These are phyloP conservation scores for Arctium minus DNA, from an alignment of 129 eudicot species.

Conservation along the genomic window DNA sequence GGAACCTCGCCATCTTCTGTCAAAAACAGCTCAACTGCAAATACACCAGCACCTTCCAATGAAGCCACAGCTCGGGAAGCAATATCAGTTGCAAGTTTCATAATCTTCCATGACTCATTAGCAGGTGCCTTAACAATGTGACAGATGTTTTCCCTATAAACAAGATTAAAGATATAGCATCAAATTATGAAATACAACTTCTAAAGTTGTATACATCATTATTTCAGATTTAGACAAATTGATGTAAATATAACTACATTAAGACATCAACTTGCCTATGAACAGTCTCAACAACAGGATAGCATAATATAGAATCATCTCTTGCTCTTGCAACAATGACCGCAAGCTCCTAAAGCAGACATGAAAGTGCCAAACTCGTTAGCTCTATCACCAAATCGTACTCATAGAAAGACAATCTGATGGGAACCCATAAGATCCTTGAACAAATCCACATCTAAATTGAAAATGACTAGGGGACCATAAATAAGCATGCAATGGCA, in stretches of 20 bases:
- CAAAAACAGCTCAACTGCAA: slow-evolving; percentile 88
- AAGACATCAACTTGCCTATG: slow-evolving; percentile 62
- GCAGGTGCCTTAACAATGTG: slow-evolving; percentile 98
- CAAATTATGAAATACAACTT: background rate
- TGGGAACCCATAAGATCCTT: background rate
- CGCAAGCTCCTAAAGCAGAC: slow-evolving; percentile 69
- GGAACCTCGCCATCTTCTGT: slow-evolving; percentile 82
- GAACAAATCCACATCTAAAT: background rate
- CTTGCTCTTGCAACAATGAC: slow-evolving; percentile 98
- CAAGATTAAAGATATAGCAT: background rate
- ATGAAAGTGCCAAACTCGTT: background rate
- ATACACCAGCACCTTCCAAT: slow-evolving; percentile 96
- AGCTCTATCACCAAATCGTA: background rate
- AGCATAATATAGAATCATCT: slow-evolving; percentile 69
- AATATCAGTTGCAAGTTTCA: slow-evolving; percentile 78
- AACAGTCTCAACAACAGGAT: slow-evolving; percentile 94
- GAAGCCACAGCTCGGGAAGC: slow-evolving; percentile 80
- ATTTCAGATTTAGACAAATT: background rate
- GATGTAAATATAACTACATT: background rate
- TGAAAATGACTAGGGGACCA: background rate
- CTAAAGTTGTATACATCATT: background rate
- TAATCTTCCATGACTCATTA: slow-evolving; percentile 66
- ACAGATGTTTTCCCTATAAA: slow-evolving; percentile 83
- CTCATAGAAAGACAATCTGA: background rate
- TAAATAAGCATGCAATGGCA: background rate